Evolutionary conservation across 129 eudicot genomes (phyloP).

Genomic region (Escallonia rubra): DNA sequence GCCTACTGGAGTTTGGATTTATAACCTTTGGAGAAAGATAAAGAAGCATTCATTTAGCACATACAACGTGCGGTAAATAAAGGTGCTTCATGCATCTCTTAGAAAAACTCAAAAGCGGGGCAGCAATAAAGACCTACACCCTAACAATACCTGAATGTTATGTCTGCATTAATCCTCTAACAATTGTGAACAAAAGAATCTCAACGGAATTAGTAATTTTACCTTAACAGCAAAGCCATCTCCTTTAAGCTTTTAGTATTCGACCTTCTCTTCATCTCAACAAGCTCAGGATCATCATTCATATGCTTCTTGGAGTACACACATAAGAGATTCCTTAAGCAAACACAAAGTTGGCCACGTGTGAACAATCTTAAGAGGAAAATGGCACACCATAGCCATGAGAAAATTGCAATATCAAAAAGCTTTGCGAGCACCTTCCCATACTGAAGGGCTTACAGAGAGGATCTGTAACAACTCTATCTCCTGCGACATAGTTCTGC

Average conservation of each 20-base stretch:
- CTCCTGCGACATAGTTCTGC: conserved; percentile 96
- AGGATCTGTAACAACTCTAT: conserved; percentile 95
- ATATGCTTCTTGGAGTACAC: conserved; percentile 93
- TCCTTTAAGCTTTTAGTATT: conserved; percentile 91
- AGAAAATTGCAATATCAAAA: conserved; percentile 5
- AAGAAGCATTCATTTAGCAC: too few relatives aligned
- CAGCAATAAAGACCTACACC: neutral
- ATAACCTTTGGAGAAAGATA: too few relatives aligned
- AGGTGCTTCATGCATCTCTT: neutral
- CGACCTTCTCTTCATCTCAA: conserved; percentile 81
- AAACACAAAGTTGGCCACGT: neutral
- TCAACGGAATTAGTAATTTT: conserved; percentile 3
- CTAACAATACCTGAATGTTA: neutral
- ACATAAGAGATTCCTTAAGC: conserved; percentile 77
- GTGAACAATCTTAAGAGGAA: neutral
- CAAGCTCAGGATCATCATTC: conserved; percentile 85
- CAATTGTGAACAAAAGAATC: neutral
- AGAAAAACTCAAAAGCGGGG: neutral
- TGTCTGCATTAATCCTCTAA: neutral
- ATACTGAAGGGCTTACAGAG: conserved; percentile 98
- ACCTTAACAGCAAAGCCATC: conserved; percentile 93
- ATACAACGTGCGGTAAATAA: too few relatives aligned
- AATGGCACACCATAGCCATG: neutral
- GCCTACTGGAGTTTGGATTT: too few relatives aligned
- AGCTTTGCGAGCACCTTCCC: conserved; percentile 68